Conservation (phyloP, 805 yeast genomes). For the Diddensiella caesifluorescens region DNA sequence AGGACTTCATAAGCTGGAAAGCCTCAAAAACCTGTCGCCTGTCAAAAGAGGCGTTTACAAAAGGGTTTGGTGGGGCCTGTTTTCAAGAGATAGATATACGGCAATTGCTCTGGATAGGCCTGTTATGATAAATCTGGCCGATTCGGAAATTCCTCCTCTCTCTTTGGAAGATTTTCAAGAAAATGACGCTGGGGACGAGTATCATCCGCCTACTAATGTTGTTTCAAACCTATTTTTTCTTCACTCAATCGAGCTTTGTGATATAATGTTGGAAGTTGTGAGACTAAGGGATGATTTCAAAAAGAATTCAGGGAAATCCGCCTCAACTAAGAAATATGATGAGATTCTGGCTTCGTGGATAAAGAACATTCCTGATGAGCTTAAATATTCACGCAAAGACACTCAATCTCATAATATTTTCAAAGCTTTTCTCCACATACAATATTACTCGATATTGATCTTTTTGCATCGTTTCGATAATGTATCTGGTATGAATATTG, state of each 20-base stretch:
- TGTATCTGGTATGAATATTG: not conserved
- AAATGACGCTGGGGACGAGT: conserved; percentile 35
- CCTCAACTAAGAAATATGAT: not conserved
- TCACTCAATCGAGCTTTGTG: conserved; percentile 56
- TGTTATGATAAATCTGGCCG: conserved; percentile 54
- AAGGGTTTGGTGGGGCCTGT: conserved; percentile 69
- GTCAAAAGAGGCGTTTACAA: conserved; percentile 46
- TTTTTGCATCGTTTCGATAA: not conserved
- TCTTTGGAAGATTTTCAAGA: conserved; percentile 43
- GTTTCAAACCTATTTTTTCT: conserved; percentile 53
- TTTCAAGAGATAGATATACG: conserved; percentile 59
- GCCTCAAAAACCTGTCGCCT: conserved; percentile 31
- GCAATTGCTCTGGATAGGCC: conserved; percentile 72
- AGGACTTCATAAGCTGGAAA: conserved; percentile 6
- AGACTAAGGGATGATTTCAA: too few species aligned
- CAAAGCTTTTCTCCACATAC: not conserved
- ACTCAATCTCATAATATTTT: not conserved
- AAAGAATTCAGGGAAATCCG: not conserved
- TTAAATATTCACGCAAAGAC: not conserved
- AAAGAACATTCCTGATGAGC: not conserved
- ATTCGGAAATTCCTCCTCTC: conserved; percentile 65
- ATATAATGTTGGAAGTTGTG: conserved; percentile 45
- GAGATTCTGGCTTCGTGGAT: not conserved
- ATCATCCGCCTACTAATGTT: conserved; percentile 38
- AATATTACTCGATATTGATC: not conserved